Conservation (phyloP, 192 early-diverging fungal genomes). For the Podila horticola region DNA sequence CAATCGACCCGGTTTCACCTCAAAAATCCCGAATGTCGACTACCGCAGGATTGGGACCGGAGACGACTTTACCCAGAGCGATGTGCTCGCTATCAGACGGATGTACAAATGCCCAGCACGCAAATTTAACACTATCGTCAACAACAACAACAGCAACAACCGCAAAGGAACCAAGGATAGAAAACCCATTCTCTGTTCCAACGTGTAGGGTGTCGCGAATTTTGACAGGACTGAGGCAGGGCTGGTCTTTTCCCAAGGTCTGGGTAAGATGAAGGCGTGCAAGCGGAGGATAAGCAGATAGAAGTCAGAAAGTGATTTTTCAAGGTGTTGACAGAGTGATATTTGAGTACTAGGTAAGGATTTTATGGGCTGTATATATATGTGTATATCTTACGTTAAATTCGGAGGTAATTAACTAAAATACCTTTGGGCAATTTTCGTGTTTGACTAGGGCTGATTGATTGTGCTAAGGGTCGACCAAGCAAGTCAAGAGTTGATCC, state of each 20-base stretch:
- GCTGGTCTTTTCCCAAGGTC: constrained; percentile 11
- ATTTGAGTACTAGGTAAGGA: background rate
- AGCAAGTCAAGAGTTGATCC: background rate
- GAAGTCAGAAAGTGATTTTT: constrained; percentile 10
- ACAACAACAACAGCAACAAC: constrained; percentile 22
- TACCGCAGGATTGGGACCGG: constrained; percentile 20
- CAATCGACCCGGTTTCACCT: constrained; percentile 22
- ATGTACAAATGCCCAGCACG: constrained; percentile 26
- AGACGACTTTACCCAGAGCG: constrained; percentile 27
- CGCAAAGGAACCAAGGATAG: constrained; percentile 11
- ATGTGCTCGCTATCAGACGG: constrained; percentile 16
- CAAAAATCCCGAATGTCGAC: constrained; percentile 20
- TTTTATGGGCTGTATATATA: too few relatives aligned
- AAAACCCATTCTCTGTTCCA: constrained; percentile 23
- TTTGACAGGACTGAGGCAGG: constrained; percentile 9
- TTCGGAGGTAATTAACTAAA: background rate
- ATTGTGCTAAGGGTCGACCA: background rate
- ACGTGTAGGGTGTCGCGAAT: constrained; percentile 8
- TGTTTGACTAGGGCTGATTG: constrained; percentile 1
- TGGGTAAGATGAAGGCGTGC: constrained; percentile 11
- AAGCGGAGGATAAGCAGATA: constrained; percentile 7
- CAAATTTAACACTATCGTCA: constrained; percentile 2
- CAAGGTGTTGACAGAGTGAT: background rate
- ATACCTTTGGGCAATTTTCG: constrained; percentile 4
- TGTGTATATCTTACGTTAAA: too few relatives aligned